A percentile compares a stretch with the other conserved stretches of the same genome.
Evolutionary conservation across 352 stramenopile species (phyloP).

Genomic region (Pythium rishiriense): DNA sequence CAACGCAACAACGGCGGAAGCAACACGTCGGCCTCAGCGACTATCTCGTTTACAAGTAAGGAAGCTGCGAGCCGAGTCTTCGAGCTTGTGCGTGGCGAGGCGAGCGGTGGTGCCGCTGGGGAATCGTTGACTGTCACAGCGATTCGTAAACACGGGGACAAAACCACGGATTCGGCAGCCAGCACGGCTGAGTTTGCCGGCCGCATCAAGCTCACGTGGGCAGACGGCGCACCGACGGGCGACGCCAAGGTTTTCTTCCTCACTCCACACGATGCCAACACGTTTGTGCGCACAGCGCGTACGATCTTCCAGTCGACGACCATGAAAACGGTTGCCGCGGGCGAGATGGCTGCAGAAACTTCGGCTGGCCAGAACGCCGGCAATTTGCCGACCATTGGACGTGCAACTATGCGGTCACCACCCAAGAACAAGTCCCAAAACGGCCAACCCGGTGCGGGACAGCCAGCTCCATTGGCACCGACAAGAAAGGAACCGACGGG

Average conservation of each 20-base stretch:
- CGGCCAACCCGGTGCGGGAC: background rate
- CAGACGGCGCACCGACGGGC: constrained; percentile 22
- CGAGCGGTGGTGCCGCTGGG: constrained; percentile 4
- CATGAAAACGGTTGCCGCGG: constrained; percentile 8
- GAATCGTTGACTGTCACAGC: constrained; percentile 14
- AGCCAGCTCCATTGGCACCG: constrained; percentile 3
- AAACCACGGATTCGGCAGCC: background rate
- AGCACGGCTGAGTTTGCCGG: constrained; percentile 20
- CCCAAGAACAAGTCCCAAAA: constrained; percentile 5
- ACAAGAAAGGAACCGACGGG: constrained; percentile 13
- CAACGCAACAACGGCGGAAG: constrained; percentile 4
- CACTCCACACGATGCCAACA: constrained; percentile 21
- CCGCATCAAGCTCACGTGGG: constrained; percentile 34
- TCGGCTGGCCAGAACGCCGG: background rate
- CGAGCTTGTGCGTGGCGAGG: constrained; percentile 22
- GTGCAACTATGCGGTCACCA: constrained; percentile 1
- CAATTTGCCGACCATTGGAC: constrained; percentile 11
- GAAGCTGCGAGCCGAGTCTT: constrained; percentile 14
- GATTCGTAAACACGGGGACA: constrained; percentile 5
- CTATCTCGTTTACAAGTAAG: constrained; percentile 24
- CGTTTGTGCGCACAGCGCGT: constrained; percentile 13
- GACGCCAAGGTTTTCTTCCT: constrained; percentile 29
- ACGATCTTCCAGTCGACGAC: constrained; percentile 6
- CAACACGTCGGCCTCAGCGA: constrained; percentile 7
- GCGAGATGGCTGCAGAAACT: background rate